These are phyloP conservation scores for Globisporangium viniferum DNA, from an alignment of 352 stramenopile species.

Conservation along the genomic window DNA sequence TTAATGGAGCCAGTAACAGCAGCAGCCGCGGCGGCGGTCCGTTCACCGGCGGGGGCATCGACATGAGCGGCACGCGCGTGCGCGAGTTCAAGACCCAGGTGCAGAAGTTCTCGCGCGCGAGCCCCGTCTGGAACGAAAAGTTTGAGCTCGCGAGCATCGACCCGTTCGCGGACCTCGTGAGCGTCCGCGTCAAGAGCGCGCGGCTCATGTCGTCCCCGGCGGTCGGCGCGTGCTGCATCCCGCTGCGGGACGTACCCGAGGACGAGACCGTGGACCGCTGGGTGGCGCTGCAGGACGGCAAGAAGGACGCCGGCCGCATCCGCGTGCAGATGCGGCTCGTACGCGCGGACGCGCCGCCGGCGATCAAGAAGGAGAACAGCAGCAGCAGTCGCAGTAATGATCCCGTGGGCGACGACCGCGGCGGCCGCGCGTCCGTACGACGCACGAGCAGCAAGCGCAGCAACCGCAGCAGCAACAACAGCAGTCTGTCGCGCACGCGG, in stretches of 20 bases:
- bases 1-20: neutral
- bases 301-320: conserved; percentile 55
- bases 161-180: conserved; percentile 46
- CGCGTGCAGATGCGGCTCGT: conserved; percentile 67
- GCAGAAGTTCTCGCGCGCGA: conserved; percentile 46
- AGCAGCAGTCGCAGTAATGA: conserved; percentile 7
- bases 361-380: conserved; percentile 20
- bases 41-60: neutral
- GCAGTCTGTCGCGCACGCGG: conserved; percentile 15
- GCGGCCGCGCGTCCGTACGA: neutral
- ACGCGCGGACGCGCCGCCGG: conserved; percentile 23
- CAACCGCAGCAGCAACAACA: conserved; percentile 16
- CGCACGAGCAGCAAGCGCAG: conserved; percentile 4
- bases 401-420: neutral
- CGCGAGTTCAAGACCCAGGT: conserved; percentile 64
- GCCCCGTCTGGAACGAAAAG: conserved; percentile 76
- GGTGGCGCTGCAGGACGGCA: conserved; percentile 50
- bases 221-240: conserved; percentile 50
- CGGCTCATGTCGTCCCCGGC: conserved; percentile 58
- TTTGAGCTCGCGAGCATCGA: conserved; percentile 65
- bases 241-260: conserved; percentile 41
- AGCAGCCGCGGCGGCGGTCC: neutral
- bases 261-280: conserved; percentile 53
- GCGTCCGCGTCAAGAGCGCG: conserved; percentile 68
- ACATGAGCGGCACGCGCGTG: conserved; percentile 19